These are phyloP conservation scores for Aspergillus piperis DNA, from an alignment of 2,329 filamentous ascomycete species.

Conservation along the genomic window DNA sequence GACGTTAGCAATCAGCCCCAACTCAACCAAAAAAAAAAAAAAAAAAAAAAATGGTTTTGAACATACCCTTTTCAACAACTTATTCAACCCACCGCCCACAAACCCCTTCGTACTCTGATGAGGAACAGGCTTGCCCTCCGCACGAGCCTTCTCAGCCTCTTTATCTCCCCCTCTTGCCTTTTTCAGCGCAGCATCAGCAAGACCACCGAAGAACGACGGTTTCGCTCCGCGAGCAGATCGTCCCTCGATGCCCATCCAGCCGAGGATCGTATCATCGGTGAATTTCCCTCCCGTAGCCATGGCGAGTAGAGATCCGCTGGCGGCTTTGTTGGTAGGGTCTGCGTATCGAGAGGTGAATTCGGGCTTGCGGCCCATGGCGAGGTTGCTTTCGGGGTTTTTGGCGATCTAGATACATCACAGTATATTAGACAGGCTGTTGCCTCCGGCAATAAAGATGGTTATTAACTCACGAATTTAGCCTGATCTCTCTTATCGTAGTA, in stretches of 20 bases:
- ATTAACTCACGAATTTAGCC: constrained; percentile 44
- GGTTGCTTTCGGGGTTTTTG: constrained; percentile 45
- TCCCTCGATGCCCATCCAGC: constrained; percentile 4
- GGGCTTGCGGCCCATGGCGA: constrained; percentile 35
- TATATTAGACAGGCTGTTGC: background rate
- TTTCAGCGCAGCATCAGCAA: no score
- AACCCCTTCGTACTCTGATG: background rate
- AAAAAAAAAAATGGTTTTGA: background rate
- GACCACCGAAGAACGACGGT: background rate
- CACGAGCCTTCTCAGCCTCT: no score
- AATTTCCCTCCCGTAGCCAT: constrained; percentile 51
- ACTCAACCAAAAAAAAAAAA: background rate
- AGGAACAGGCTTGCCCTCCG: no score
- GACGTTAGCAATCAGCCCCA: background rate
- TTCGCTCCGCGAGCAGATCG: background rate
- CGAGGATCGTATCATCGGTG: constrained; percentile 21
- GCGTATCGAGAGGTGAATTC: constrained; percentile 52
- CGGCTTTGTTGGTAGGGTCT: constrained; percentile 55
- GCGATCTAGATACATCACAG: constrained; percentile 20
- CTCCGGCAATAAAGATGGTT: no score
- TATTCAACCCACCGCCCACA: constrained; percentile 19
- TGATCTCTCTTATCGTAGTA: constrained; percentile 55
- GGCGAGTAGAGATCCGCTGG: constrained; percentile 50
- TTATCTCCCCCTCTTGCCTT: no score
- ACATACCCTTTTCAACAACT: constrained; percentile 33